Base-by-base conservation (phyloP, 1,139 yeast species). In the Meyerozyma smithsonii region DNA sequence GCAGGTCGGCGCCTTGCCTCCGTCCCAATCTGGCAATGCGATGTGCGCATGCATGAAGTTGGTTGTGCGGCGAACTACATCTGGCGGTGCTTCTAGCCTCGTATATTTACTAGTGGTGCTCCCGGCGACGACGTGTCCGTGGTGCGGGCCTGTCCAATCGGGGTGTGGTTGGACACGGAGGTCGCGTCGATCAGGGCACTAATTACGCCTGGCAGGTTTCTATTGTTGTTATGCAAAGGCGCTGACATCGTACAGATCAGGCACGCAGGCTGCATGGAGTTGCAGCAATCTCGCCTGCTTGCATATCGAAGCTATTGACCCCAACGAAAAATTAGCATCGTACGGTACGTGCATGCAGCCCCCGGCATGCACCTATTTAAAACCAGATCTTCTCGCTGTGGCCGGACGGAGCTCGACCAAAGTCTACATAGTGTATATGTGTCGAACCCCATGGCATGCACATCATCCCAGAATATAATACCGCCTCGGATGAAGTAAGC, bases 401-500 rank as follows among this genome's bases (percentile, higher is more conserved):
- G 12, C 10, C 8, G 15, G 15, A 26, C 15, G 17, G 30, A 14
- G 6, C 8, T 26, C 17, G 8, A 12, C 6, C 30, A 26, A 10
- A 8, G 17, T 14, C 8, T 26, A 14, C 3, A 12, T n/a, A 14
- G 11, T 15, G 12, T 26, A 12, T 14, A 26, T 26, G 17, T 10
- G n/a, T 30, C 8, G 8, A 30, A 7, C 21, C 34, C 34, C 12
- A 30, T 30, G 20, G 20, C 15, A 30, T 30, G 34, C 34, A 30
- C 21, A 30, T 30, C 20, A 30, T 30, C 21, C 21, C 34, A 10
- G 34, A 30, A 18, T 30, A 37, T 26, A 33, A 35, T 16, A 28
- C 40, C 23, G 30, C 20, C 8, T 16, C 25, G 20, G 49, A 37
- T 14, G 74, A 80, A 74, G 79, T 77, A 48, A 79, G 86, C 1